phyloP scores from a whole-genome alignment of 768 basidiomycete genomes.

The Kwoniella dejecticola region DNA sequence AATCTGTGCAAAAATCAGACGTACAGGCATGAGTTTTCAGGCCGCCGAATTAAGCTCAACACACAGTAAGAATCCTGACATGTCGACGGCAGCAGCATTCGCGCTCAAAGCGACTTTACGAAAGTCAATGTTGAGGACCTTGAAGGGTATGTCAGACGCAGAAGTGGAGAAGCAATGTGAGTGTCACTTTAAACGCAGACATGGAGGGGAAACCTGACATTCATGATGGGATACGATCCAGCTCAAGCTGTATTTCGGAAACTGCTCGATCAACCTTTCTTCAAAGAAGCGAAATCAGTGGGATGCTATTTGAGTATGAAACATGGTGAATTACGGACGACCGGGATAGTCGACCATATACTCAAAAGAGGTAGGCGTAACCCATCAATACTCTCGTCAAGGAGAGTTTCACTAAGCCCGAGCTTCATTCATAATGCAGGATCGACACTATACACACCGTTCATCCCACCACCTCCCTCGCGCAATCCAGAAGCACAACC shows the following conservation, averaged over 20 bases:
- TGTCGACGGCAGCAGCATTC: slow-evolving; percentile 23
- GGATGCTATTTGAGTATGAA: slow-evolving; percentile 50
- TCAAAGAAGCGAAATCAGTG: slow-evolving; percentile 33
- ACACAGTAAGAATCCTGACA: slow-evolving; percentile 1
- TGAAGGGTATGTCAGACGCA: slow-evolving; percentile 30
- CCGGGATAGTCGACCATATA: slow-evolving; percentile 35
- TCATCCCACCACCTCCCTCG: slow-evolving; percentile 28
- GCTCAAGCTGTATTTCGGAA: slow-evolving; percentile 28
- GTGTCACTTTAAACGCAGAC: slow-evolving; percentile 7
- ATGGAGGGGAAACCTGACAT: not conserved
- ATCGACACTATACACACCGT: slow-evolving; percentile 38
- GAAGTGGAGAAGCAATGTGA: slow-evolving; percentile 43
- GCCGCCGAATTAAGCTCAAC: too few relatives aligned
- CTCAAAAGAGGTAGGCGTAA: slow-evolving; percentile 29
- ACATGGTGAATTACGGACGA: slow-evolving; percentile 43
- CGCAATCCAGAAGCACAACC: not conserved
- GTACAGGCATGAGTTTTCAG: too few relatives aligned
- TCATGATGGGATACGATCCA: not conserved
- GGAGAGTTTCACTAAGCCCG: too few relatives aligned
- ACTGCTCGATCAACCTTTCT: slow-evolving; percentile 31
- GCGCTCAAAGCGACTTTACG: slow-evolving; percentile 36
- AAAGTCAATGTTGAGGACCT: slow-evolving; percentile 37
- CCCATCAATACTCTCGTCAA: too few relatives aligned
- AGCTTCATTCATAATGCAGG: too few relatives aligned
- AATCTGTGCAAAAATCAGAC: too few relatives aligned